phyloP scores from a whole-genome alignment of 202 grass and related monocot genomes.

The Brachypodium distachyon region DNA sequence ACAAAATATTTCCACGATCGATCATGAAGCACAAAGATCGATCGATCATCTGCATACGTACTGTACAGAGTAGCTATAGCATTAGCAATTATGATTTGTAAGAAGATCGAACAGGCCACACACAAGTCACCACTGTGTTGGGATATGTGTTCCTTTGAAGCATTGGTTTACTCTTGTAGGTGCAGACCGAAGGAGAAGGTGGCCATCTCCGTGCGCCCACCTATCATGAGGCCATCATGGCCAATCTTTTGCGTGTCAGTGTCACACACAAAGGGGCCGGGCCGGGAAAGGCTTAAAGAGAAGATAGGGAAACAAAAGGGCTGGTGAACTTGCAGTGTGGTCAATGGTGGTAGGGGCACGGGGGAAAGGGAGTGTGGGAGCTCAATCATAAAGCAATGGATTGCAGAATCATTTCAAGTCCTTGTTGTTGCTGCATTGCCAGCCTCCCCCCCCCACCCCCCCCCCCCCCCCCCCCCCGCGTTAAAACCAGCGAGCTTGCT shows the following conservation, averaged over 20 bases:
- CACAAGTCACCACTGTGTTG: too few relatives aligned
- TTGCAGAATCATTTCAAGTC: constrained; percentile 45
- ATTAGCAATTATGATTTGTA: too few relatives aligned
- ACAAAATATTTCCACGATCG: too few relatives aligned
- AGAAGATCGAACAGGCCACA: too few relatives aligned
- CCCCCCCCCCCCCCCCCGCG: neutral
- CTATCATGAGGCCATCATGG: constrained; percentile 48
- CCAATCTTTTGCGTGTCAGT: constrained; percentile 22
- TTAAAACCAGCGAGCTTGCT: constrained; percentile 37
- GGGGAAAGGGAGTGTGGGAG: neutral
- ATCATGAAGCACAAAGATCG: too few relatives aligned
- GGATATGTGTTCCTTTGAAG: too few relatives aligned
- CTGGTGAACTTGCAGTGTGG: neutral
- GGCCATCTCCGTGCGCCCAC: neutral
- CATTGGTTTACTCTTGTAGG: too few relatives aligned
- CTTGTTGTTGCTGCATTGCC: neutral
- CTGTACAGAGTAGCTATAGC: too few relatives aligned
- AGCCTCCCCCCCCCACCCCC: too few relatives aligned
- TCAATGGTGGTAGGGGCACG: neutral
- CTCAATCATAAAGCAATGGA: constrained; percentile 74
- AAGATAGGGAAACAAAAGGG: neutral
- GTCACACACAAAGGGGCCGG: neutral
- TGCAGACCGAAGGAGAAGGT: neutral
- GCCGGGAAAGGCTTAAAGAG: neutral
- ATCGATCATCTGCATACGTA: too few relatives aligned